These are phyloP conservation scores for Tubosaeta sp. DNA, from an alignment of 768 basidiomycete species.

Conservation along the genomic window DNA sequence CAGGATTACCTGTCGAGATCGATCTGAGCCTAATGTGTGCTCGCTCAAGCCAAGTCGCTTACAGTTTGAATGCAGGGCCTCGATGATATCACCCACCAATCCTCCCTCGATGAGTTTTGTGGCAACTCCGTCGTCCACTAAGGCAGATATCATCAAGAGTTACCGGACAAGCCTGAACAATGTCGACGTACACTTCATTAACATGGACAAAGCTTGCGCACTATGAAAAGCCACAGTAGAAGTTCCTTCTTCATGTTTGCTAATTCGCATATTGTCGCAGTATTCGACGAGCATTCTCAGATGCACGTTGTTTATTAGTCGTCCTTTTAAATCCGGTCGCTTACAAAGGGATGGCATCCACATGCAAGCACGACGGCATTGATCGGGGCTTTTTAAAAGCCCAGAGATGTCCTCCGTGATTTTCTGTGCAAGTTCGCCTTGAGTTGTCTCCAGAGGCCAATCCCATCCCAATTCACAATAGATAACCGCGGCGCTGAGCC, in stretches of 20 bases:
- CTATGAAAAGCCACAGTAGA: slow-evolving; percentile 20
- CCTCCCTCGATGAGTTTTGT: slow-evolving; percentile 13
- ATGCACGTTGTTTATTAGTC: slow-evolving; percentile 16
- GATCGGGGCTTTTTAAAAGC: slow-evolving; percentile 8
- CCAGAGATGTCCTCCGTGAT: slow-evolving; percentile 9
- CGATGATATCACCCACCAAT: slow-evolving; percentile 15
- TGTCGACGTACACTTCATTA: slow-evolving; percentile 19
- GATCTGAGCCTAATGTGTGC: background rate
- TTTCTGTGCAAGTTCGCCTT: background rate
- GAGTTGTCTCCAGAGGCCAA: slow-evolving; percentile 9
- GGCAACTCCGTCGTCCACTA: slow-evolving; percentile 14
- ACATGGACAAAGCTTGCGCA: slow-evolving; percentile 23
- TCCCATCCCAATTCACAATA: slow-evolving; percentile 26
- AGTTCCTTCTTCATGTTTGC: slow-evolving; percentile 13
- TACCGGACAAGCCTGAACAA: background rate
- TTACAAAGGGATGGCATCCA: slow-evolving; percentile 29
- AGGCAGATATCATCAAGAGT: background rate
- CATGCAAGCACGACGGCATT: slow-evolving; percentile 23
- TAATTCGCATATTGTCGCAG: slow-evolving; percentile 10
- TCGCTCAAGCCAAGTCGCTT: background rate
- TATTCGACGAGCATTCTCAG: slow-evolving; percentile 16
- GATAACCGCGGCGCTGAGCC: slow-evolving; percentile 22
- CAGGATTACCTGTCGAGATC: slow-evolving; percentile 13
- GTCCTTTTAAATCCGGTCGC: slow-evolving; percentile 4
- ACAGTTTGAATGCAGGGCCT: slow-evolving; percentile 15